These are phyloP conservation scores for Ascochyta rabiei DNA, from an alignment of 2,329 filamentous ascomycete species.

Conservation along the genomic window DNA sequence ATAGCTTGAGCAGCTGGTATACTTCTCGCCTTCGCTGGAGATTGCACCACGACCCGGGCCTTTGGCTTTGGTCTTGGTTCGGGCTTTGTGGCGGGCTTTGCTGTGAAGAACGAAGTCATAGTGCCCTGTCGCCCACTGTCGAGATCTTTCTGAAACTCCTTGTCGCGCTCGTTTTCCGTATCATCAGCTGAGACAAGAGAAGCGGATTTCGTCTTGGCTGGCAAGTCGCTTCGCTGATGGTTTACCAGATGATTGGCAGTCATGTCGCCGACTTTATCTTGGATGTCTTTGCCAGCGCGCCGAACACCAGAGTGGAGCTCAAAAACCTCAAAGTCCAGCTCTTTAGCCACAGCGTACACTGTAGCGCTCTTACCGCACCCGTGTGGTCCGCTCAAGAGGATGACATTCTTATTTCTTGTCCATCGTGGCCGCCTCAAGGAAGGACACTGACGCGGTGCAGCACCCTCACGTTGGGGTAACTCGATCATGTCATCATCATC, in stretches of 20 bases:
- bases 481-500: slow-evolving; percentile 63
- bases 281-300: slow-evolving; percentile 84
- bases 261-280: slow-evolving; percentile 96
- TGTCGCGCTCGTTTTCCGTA: slow-evolving; percentile 46
- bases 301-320: slow-evolving; percentile 88
- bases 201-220: slow-evolving; percentile 33
- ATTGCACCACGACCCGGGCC: slow-evolving; percentile 22
- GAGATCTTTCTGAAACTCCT: slow-evolving; percentile 62
- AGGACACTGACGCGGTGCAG: slow-evolving; percentile 53
- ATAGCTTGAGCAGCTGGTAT: slow-evolving; percentile 28
- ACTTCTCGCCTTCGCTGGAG: slow-evolving; percentile 3
- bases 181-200: slow-evolving; percentile 30
- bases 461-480: slow-evolving; percentile 68
- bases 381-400: slow-evolving; percentile 87
- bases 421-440: slow-evolving; percentile 41
- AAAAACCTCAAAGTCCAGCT: slow-evolving; percentile 91
- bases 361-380: slow-evolving; percentile 94
- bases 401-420: slow-evolving; percentile 66
- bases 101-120: slow-evolving; percentile 81
- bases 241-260: slow-evolving; percentile 91
- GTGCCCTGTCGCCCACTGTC: slow-evolving; percentile 76
- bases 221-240: slow-evolving; percentile 38
- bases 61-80: slow-evolving; percentile 27
- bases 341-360: slow-evolving; percentile 88
- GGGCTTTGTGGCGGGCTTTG: slow-evolving; percentile 32